Percentiles rank a stretch among this genome's conserved stretches.
phyloP scores from a whole-genome alignment of 208 protist genomes.

The Wallacemonas sp. region DNA sequence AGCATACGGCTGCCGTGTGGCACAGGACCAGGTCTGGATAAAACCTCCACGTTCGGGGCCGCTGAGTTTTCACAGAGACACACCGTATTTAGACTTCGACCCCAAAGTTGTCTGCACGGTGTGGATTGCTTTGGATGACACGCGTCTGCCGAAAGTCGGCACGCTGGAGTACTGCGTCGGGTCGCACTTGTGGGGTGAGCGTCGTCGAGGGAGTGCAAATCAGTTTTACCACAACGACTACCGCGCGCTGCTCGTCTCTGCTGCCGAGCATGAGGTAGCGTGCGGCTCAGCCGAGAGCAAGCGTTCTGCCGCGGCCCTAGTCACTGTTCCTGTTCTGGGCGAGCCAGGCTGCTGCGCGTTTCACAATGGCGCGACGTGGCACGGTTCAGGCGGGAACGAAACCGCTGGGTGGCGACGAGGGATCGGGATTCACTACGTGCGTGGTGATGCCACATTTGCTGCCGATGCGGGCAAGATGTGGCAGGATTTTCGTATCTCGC shows the following conservation, averaged over 20 bases:
- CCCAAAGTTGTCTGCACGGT: slow-evolving; percentile 47
- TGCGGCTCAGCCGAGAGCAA: not conserved
- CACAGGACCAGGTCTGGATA: slow-evolving; percentile 48
- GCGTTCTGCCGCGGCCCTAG: not conserved
- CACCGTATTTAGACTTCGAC: slow-evolving; percentile 40
- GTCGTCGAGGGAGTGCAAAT: slow-evolving; percentile 31
- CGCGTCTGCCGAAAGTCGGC: slow-evolving; percentile 19
- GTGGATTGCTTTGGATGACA: slow-evolving; percentile 37
- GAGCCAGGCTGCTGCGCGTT: slow-evolving; percentile 29
- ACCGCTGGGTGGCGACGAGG: slow-evolving; percentile 26
- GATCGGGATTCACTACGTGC: slow-evolving; percentile 40
- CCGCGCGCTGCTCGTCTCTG: slow-evolving; percentile 27
- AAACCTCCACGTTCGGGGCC: slow-evolving; percentile 34
- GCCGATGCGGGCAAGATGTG: slow-evolving; percentile 23
- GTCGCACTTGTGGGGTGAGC: slow-evolving; percentile 30
- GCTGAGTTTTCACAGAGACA: slow-evolving; percentile 53
- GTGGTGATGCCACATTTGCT: slow-evolving; percentile 25
- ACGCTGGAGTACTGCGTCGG: slow-evolving; percentile 46
- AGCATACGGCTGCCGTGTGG: slow-evolving; percentile 29
- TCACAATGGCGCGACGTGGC: slow-evolving; percentile 40
- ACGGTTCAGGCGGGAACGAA: slow-evolving; percentile 28
- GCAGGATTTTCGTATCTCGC: slow-evolving; percentile 15
- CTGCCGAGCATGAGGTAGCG: slow-evolving; percentile 24
- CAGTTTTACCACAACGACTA: slow-evolving; percentile 50
- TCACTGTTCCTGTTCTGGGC: slow-evolving; percentile 20